Conservation (phyloP, 331 rosid genomes). For the Quercus tomentella region DNA sequence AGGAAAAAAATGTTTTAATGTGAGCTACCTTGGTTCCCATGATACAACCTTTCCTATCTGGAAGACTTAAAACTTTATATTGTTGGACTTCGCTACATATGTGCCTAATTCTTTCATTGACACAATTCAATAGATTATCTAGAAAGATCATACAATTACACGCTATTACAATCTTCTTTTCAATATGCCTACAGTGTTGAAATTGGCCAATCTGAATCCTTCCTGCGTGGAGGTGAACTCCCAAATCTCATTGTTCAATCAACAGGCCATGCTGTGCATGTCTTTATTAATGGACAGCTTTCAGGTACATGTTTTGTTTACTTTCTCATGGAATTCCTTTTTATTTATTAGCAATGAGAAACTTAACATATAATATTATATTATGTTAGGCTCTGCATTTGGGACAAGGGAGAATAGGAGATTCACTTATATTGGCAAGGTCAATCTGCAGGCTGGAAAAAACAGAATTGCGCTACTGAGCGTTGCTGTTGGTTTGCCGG, state of each 20-base stretch:
- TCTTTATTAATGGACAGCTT: conserved; percentile 84
- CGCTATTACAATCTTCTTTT: background rate
- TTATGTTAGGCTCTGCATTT: conserved; percentile 74
- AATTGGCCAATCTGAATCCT: conserved; percentile 75
- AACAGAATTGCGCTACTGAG: conserved; percentile 89
- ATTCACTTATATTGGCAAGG: conserved; percentile 73
- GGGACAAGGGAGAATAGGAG: conserved; percentile 88
- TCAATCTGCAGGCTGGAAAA: conserved; percentile 72
- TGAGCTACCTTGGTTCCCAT: background rate
- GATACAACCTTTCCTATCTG: background rate
- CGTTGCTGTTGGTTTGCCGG: conserved; percentile 96
- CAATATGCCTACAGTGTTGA: conserved; percentile 56
- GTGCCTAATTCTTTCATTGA: background rate
- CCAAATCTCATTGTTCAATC: conserved; percentile 91
- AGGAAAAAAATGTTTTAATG: background rate
- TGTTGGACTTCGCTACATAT: background rate
- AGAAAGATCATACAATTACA: background rate
- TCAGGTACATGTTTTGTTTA: conserved; percentile 50
- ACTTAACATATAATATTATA: background rate
- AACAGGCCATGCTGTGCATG: conserved; percentile 92
- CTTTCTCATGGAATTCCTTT: conserved; percentile 17
- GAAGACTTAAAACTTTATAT: background rate
- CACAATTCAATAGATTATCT: background rate
- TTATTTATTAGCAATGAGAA: conserved; percentile 8
- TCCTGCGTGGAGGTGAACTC: conserved; percentile 79